Evolutionary conservation across 257 asterid genomes (phyloP), one percentile per base, ranked within the genome.

Genomic region (Scutellaria barbata): DNA sequence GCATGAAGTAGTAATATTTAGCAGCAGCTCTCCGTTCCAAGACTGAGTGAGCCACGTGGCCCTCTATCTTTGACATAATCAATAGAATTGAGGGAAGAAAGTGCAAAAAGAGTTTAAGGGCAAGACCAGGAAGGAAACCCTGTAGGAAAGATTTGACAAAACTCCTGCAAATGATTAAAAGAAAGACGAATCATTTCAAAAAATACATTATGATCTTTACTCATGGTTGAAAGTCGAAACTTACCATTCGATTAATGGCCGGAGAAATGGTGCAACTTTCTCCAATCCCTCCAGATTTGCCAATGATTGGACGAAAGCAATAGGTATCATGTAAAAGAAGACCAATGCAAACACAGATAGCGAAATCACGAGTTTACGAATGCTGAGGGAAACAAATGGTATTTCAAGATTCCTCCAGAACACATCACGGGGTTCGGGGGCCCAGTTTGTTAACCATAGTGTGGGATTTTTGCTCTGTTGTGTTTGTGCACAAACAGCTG

Each of bases 401-500:
- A 95, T 86, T 7, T 95, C 82, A 68, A 95, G 81, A 79, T 95
- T 95, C 77, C 61, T 76, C 99, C 99, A 95, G 83, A 87, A 95
- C 14, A 95, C 83, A 68, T 95, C 99, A 35, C 95, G 94, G 48
- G 99, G 99, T 76, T 95, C 99, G 3, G 99, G 98, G 35, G 99
- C 99, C 98, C 95, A 89, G 76, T 84, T 79, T 46, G 98, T 92
- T 74, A 92, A 71, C 98, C 97, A 95, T 53, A 81, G 67, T 5
- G 96, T 92, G 11, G 99, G 99, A 43, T 88, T 95, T 67, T 86
- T 89, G 89, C 95, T 90, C 77, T 95, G 99, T 63, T 85, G 93
- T 78, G 99, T 92, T 79, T 95, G 99, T 47, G 98, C 98, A 85
- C 98, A 92, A 71, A 95, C 96, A 64, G 98, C 96, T 47, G 98